phyloP scores from a whole-genome alignment of 140 eudicot species.

The Flaveria floridana region DNA sequence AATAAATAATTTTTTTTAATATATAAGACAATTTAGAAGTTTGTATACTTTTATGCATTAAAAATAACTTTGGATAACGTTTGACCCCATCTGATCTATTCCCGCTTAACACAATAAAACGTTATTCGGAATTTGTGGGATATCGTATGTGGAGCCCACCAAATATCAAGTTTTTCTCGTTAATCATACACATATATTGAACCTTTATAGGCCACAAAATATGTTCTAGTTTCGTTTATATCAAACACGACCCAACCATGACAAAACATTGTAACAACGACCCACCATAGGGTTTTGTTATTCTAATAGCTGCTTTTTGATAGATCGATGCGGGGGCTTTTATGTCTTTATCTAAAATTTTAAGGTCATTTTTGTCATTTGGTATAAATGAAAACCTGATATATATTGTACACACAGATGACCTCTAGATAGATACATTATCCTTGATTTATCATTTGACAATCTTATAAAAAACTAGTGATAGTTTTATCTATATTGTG shows the following conservation, averaged over 20 bases:
- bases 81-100: neutral
- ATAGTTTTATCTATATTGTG: neutral
- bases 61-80: neutral
- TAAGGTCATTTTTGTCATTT: neutral
- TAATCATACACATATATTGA: too few species aligned
- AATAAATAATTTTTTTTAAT: neutral
- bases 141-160: too few species aligned
- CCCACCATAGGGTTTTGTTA: too few species aligned
- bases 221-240: too few species aligned
- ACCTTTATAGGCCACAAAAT: neutral
- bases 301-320: too few species aligned
- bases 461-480: neutral
- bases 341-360: too few species aligned
- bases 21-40: neutral
- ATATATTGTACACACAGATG: too few species aligned
- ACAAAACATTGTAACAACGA: too few species aligned
- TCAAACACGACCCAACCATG: too few species aligned
- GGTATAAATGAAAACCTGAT: neutral
- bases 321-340: too few species aligned
- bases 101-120: neutral
- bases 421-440: neutral
- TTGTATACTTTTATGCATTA: neutral
- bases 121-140: too few species aligned
- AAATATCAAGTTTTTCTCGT: too few species aligned
- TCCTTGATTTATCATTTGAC: constrained; percentile 7